Evolutionary conservation across 2,329 filamentous ascomycete genomes (phyloP), one percentile per base, ranked within the genome.

Genomic region (Pseudocercospora fuligena): DNA sequence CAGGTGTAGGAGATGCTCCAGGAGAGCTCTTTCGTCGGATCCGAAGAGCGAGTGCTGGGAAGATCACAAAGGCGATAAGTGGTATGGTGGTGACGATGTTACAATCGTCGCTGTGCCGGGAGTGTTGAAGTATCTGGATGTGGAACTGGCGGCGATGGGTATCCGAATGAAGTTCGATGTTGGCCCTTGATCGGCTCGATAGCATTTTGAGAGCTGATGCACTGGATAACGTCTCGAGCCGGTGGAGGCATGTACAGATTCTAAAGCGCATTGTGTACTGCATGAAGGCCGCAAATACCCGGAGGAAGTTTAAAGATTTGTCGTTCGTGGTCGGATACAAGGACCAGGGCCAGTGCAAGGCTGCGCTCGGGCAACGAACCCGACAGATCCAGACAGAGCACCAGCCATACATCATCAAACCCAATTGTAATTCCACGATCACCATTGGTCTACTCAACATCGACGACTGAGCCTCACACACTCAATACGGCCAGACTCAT

Each of bases 71-170:
- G 94, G 94, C 1, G 86, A 88, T 72, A 89, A 91, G 72, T 98
- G 91, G 87, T 87, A 92, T 36, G 95, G 95, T 8, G 95, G 95
- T 58, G 92, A 94, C 70, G 88, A 98, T 77, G 95, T 95, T 3
- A 95, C 94, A 3, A 85, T 95, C 71, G 93, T 99, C 40, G 94
- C 93, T 62, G 92, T 99, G 16, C 95, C 95, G 0, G 94, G 94
- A 70, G 95, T 97, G 63, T 82, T 99, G 79, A 93, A 92, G 81
- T 98, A 91, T 82, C 82, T 99, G 72, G 95, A 99, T 81, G 94
- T 97, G 21, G 95, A 99, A 81, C 83, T 99, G 74, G 92, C 94
- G 40, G 93, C 93, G 64, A 99, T 99, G 95, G 95, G 95, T 61
- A 90, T 99, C 62, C 91, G 93, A 82, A 88, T 99, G 82, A 97